Percentiles rank a stretch among this genome's conserved stretches.
These are phyloP conservation scores for Warburgia ugandensis DNA, from an alignment of 164 flowering plant species.

Conservation along the genomic window DNA sequence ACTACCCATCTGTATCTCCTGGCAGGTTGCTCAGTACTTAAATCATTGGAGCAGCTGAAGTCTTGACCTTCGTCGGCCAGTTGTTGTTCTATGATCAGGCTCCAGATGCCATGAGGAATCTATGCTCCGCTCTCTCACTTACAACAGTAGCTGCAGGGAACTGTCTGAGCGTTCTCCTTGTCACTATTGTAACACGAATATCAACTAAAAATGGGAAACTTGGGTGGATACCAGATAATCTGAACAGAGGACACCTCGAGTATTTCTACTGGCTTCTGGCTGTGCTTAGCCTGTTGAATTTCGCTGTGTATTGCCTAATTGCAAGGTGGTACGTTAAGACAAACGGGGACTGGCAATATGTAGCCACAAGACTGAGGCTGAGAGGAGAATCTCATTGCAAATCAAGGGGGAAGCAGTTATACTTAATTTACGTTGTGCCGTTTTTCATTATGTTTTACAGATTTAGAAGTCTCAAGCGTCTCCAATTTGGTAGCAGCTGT, in stretches of 20 bases:
- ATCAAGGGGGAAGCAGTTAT: too few species aligned
- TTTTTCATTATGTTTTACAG: too few species aligned
- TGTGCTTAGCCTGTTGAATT: conserved; percentile 26
- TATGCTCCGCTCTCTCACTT: conserved; percentile 39
- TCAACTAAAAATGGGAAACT: conserved; percentile 27
- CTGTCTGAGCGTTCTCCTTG: conserved; percentile 33
- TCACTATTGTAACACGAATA: conserved; percentile 25
- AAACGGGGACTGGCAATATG: neutral
- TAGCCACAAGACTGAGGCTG: neutral
- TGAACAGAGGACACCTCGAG: conserved; percentile 39
- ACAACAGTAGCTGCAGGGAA: conserved; percentile 35
- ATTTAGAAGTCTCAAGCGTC: too few species aligned
- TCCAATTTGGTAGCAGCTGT: too few species aligned
- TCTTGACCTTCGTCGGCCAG: conserved; percentile 42
- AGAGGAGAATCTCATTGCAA: neutral
- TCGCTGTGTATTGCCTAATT: conserved; percentile 24
- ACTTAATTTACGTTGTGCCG: too few species aligned
- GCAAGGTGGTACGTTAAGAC: conserved; percentile 27
- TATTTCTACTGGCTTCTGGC: conserved; percentile 42
- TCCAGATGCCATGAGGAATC: conserved; percentile 50
- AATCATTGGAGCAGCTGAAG: conserved; percentile 44
- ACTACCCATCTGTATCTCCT: conserved; percentile 25
- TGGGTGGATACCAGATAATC: conserved; percentile 49
- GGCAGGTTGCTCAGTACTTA: conserved; percentile 49
- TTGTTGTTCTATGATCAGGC: conserved; percentile 44